Conservation (phyloP, 2,329 filamentous ascomycete genomes). For the Penicillium paneum region DNA sequence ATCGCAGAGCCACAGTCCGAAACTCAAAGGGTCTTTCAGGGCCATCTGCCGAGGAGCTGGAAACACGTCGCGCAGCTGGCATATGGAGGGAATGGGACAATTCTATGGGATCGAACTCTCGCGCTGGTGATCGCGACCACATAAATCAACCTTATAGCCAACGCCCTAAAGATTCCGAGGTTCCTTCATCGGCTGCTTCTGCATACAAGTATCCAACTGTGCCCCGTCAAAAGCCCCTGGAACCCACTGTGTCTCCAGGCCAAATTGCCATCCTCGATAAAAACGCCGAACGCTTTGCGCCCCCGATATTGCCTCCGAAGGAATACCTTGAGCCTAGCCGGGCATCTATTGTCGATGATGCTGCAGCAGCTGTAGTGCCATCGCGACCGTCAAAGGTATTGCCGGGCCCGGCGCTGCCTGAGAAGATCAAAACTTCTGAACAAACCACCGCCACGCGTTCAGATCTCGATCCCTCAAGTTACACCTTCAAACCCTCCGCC, state of each 20-base stretch:
- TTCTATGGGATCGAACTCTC: slow-evolving; percentile 36
- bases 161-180: slow-evolving; percentile 10
- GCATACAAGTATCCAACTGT: slow-evolving; percentile 46
- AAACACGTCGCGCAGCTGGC: slow-evolving; percentile 53
- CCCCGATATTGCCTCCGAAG: slow-evolving; percentile 43
- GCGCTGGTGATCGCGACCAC: slow-evolving; percentile 40
- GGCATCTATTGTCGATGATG: slow-evolving; percentile 17
- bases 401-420: slow-evolving; percentile 24
- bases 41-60: slow-evolving; percentile 55
- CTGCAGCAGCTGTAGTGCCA: slow-evolving; percentile 7
- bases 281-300: slow-evolving; percentile 20
- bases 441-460: slow-evolving; percentile 15
- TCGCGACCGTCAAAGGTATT: slow-evolving; percentile 27
- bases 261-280: slow-evolving; percentile 18
- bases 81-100: slow-evolving; percentile 55
- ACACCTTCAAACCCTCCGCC: slow-evolving; percentile 78
- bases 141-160: slow-evolving; percentile 11
- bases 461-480: slow-evolving; percentile 51
- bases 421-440: slow-evolving; percentile 22
- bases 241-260: slow-evolving; percentile 19
- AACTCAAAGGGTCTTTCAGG: slow-evolving; percentile 49
- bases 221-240: slow-evolving; percentile 35
- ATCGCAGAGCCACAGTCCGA: slow-evolving; percentile 62
- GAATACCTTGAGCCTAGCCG: slow-evolving; percentile 20
- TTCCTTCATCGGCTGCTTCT: slow-evolving; percentile 18